phyloP scores from a whole-genome alignment of 768 basidiomycete genomes.

The Rhizopogon vesiculosus region DNA sequence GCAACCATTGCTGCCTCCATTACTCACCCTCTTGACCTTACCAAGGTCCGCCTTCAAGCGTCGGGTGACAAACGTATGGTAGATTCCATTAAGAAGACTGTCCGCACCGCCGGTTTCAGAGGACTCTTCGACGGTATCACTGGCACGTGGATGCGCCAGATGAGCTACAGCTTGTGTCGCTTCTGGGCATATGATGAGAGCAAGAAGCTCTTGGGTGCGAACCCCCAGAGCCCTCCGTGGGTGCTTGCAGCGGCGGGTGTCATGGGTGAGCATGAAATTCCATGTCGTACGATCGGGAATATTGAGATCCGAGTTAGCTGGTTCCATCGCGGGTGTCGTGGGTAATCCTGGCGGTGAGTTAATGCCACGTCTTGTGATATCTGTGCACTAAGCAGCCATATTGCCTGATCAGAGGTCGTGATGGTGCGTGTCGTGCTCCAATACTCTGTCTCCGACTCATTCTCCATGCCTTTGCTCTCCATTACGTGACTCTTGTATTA shows the following conservation, averaged over 20 bases:
- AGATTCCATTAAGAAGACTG: conserved; percentile 75
- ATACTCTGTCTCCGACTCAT: conserved; percentile 2
- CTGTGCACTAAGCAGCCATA: not conserved
- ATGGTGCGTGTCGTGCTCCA: conserved; percentile 40
- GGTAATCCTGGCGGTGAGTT: conserved; percentile 79
- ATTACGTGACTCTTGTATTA: conserved; percentile 5
- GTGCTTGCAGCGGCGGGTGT: conserved; percentile 77
- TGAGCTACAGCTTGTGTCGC: conserved; percentile 89
- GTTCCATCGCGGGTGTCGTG: conserved; percentile 80
- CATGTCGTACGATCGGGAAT: not conserved
- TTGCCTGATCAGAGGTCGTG: conserved; percentile 52
- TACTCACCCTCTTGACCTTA: conserved; percentile 84
- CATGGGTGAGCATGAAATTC: conserved; percentile 58
- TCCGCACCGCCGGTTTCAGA: conserved; percentile 64
- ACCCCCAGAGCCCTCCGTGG: conserved; percentile 67
- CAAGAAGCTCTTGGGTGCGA: conserved; percentile 75
- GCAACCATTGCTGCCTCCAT: conserved; percentile 87
- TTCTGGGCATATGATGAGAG: conserved; percentile 93
- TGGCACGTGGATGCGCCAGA: conserved; percentile 88
- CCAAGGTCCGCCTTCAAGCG: conserved; percentile 88
- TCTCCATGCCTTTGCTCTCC: conserved; percentile 7
- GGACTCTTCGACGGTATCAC: conserved; percentile 85
- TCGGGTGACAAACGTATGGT: conserved; percentile 92
- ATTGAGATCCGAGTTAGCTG: conserved; percentile 42
- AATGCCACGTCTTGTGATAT: not conserved